Base-by-base conservation (phyloP, 768 basidiomycete species). In the Cubamyces lactineus region DNA sequence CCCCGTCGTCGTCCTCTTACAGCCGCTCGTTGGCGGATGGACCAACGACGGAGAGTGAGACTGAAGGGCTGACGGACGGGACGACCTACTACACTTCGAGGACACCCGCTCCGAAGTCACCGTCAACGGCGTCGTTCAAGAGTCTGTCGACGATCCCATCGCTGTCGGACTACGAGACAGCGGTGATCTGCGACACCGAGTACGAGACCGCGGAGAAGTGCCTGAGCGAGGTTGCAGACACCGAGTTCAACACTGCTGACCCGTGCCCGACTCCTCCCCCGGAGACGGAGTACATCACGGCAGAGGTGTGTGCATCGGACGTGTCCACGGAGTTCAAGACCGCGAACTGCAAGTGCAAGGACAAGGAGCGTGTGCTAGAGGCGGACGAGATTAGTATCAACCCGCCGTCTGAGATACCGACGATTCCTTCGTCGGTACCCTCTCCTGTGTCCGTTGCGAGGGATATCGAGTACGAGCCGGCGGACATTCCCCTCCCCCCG, bases 111-210 rank as follows among this genome's bases (percentile, higher is more conserved):
- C 64, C 63, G 9, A 49, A 30, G 30, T 64, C 63, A 15, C 64
- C 70, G 17, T 71, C 69, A 45, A 71, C 56, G 28, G 67, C 78
- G 6, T 86, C 85, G 0, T 85, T 82, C 71, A 77, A 77, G 58
- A 86, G 85, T 5, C 72, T 86, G 57, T 85, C 85, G 0, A 83
- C 82, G 3, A 86, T 86, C 63, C 86, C 86, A 13, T 86, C 83
- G 1, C 64, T 67, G 17, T 79, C 75, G 0, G 79, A 80, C 52
- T 82, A 75, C 56, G 68, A 67, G 40, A 80, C 81, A 0, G 77
- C 76, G 12, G 75, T 77, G 45, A 66, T 72, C 17, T 80, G 80
- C 64, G 68, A 73, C 9, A 76, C 73, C 5, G 70, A 73, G 57
- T 76, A 74, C 60, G 69, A 71, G 58, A 78, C 76, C 0, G 77